phyloP scores from a whole-genome alignment of 257 asterid genomes.

The Schizonepeta tenuifolia region DNA sequence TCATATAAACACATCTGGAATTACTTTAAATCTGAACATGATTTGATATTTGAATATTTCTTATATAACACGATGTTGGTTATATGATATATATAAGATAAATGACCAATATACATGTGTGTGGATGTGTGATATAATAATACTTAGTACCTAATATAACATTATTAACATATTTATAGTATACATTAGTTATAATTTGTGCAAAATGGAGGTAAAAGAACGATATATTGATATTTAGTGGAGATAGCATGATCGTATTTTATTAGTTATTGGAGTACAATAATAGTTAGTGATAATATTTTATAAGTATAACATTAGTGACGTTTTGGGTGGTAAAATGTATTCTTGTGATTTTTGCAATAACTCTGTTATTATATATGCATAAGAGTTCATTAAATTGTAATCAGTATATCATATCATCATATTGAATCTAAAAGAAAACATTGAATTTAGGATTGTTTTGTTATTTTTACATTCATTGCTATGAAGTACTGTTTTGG shows the following conservation, averaged over 20 bases:
- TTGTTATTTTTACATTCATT: constrained; percentile 8
- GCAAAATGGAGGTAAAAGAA: no score
- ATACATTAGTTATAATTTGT: no score
- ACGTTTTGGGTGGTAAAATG: neutral
- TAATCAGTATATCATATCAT: neutral
- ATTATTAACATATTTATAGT: no score
- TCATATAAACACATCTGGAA: neutral
- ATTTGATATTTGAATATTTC: neutral
- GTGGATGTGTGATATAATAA: no score
- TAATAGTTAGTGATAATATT: neutral
- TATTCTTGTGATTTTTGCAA: neutral
- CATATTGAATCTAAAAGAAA: constrained; percentile 1
- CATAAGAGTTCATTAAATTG: no score
- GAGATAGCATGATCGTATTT: neutral
- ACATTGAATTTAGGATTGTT: no score
- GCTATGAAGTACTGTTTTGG: neutral
- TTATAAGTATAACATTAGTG: neutral
- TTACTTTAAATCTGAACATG: neutral
- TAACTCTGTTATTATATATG: no score
- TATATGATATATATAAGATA: no score
- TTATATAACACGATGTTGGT: neutral
- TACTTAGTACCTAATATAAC: no score
- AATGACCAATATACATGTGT: no score
- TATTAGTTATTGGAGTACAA: neutral
- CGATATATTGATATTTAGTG: no score